Percentiles rank a stretch among this genome's conserved stretches.
Conservation (phyloP, 169 alveolate genomes). For the Condylostoma magnum region DNA sequence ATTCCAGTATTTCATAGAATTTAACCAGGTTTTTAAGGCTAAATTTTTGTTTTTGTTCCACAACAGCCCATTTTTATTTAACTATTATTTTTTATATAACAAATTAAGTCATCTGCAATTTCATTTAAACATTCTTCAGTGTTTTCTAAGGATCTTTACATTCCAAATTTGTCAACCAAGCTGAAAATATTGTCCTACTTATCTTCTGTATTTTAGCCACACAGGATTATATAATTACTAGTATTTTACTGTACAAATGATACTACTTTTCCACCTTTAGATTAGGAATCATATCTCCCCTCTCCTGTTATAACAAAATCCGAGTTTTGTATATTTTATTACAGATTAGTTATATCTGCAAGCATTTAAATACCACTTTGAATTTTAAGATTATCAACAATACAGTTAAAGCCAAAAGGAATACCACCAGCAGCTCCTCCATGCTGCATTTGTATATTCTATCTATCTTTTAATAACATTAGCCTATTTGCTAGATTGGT, state of each 20-base stretch:
- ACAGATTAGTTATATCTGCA: not conserved
- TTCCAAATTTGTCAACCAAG: slow-evolving; percentile 12
- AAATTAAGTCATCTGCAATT: too few relatives aligned
- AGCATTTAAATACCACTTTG: slow-evolving; percentile 12
- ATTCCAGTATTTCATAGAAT: too few relatives aligned
- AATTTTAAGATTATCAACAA: not conserved
- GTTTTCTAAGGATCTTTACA: not conserved
- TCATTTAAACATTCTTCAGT: slow-evolving; percentile 1
- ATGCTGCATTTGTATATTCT: not conserved
- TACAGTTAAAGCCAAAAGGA: not conserved
- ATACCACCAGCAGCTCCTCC: slow-evolving; percentile 34
- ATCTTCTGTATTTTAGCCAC: slow-evolving; percentile 11
- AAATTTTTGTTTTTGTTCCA: too few relatives aligned
- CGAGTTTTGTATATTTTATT: not conserved
- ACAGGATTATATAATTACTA: not conserved
- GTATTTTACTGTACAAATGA: not conserved
- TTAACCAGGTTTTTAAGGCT: too few relatives aligned
- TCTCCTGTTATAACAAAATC: slow-evolving; percentile 34
- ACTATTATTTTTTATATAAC: too few relatives aligned
- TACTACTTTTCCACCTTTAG: slow-evolving; percentile 23
- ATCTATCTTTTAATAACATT: not conserved
- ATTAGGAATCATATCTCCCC: slow-evolving; percentile 18
- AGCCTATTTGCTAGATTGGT: not conserved
- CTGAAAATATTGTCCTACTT: not conserved
- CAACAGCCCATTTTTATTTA: too few relatives aligned